Percentiles rank a stretch among this genome's conserved stretches.
Evolutionary conservation across 2,329 filamentous ascomycete genomes (phyloP).

Genomic region (Verticillium zaregamsianum): DNA sequence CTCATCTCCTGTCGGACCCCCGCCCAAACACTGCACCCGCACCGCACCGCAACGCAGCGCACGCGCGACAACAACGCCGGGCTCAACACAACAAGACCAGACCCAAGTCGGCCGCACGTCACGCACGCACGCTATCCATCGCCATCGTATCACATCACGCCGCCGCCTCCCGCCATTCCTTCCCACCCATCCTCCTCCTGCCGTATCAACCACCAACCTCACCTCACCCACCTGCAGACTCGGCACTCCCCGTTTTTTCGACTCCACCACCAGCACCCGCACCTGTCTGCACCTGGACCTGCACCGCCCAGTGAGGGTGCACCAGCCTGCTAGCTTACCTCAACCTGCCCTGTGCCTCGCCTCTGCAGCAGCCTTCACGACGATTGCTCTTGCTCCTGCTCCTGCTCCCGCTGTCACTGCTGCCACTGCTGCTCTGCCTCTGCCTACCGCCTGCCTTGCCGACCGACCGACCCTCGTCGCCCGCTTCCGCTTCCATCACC

Average conservation of each 20-base stretch:
- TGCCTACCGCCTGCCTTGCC: background rate
- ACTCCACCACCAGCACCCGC: background rate
- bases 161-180: background rate
- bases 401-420: background rate
- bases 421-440: background rate
- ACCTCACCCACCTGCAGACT: background rate
- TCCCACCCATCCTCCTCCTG: background rate
- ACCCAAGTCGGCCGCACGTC: background rate
- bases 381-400: background rate
- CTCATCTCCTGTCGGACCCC: background rate
- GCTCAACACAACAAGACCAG: background rate
- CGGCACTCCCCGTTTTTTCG: background rate
- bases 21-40: background rate
- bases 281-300: background rate
- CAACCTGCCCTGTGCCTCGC: background rate
- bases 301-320: conserved; percentile 4
- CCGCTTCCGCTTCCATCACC: conserved; percentile 2
- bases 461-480: background rate
- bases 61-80: background rate
- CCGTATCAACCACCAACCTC: conserved; percentile 3
- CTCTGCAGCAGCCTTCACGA: background rate
- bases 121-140: background rate
- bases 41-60: no score
- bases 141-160: background rate
- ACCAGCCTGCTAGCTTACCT: background rate